Conservation (phyloP, 1,284 basidiomycete genomes). For the Schizophyllum commune region DNA sequence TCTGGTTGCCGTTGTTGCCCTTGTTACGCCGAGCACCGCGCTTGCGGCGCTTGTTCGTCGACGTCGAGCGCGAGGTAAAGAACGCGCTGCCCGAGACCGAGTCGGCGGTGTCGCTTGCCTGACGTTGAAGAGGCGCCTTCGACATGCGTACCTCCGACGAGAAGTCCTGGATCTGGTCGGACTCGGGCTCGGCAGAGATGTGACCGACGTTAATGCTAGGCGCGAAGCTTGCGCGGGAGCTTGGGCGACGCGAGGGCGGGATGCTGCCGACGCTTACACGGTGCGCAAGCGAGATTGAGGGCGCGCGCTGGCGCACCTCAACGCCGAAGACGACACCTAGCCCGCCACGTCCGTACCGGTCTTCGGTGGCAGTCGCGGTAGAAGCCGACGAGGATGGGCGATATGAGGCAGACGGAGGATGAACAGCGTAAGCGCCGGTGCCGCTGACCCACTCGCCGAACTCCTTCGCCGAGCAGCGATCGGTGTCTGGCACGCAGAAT, state of each 20-base stretch:
- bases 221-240: constrained; percentile 44
- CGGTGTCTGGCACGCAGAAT: constrained; percentile 74
- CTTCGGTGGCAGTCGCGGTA: constrained; percentile 27
- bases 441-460: constrained; percentile 68
- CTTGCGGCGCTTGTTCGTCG: constrained; percentile 69
- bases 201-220: not conserved
- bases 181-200: constrained; percentile 7
- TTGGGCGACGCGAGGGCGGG: constrained; percentile 61
- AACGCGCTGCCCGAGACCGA: not conserved
- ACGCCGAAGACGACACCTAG: not conserved
- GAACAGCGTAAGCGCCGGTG: not conserved
- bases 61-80: constrained; percentile 41
- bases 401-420: not conserved
- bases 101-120: not conserved
- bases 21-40: constrained; percentile 72
- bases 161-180: constrained; percentile 25
- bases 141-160: constrained; percentile 20
- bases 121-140: constrained; percentile 5
- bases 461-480: constrained; percentile 71
- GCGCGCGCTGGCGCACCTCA: constrained; percentile 34
- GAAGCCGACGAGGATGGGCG: not conserved
- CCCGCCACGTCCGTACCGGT: constrained; percentile 18
- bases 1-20: constrained; percentile 23
- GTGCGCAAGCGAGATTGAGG: constrained; percentile 49
- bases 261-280: constrained; percentile 58